A percentile compares a stretch with the other conserved stretches of the same genome.
Conservation (phyloP, 116 monocot species). For the Papilionanthe hybrid region DNA sequence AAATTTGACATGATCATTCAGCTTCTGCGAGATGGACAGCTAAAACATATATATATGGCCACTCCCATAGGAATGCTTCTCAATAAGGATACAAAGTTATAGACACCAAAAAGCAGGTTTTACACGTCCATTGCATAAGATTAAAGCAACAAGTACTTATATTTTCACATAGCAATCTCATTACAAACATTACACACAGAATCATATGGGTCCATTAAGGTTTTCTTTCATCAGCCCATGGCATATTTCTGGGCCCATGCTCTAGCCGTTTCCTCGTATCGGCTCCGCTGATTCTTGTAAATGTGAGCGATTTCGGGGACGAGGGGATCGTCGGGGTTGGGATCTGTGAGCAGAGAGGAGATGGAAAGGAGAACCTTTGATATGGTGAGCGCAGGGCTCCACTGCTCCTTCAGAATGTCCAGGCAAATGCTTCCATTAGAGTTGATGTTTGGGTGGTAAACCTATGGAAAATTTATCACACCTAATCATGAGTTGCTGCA, state of each 20-base stretch:
- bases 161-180: background rate
- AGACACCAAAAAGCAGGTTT: background rate
- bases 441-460: slow-evolving; percentile 83
- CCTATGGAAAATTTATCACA: slow-evolving; percentile 23
- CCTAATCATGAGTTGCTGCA: too few species aligned
- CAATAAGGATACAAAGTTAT: background rate
- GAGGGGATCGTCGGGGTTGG: slow-evolving; percentile 68
- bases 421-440: slow-evolving; percentile 82
- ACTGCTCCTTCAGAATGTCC: slow-evolving; percentile 76
- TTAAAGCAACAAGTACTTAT: background rate
- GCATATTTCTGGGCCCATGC: slow-evolving; percentile 84
- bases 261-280: slow-evolving; percentile 68
- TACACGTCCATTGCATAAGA: background rate
- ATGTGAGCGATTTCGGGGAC: slow-evolving; percentile 74
- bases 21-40: too few species aligned
- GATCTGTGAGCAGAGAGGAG: slow-evolving; percentile 66
- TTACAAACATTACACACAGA: background rate
- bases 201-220: background rate
- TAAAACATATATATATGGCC: background rate
- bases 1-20: too few species aligned
- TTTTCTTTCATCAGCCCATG: slow-evolving; percentile 38
- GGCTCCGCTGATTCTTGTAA: slow-evolving; percentile 48
- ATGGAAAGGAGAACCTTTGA: slow-evolving; percentile 78
- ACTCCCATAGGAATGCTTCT: background rate
- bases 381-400: slow-evolving; percentile 81